phyloP scores from a whole-genome alignment of 345 rosid genomes.

The Mallotus nudiflorus region DNA sequence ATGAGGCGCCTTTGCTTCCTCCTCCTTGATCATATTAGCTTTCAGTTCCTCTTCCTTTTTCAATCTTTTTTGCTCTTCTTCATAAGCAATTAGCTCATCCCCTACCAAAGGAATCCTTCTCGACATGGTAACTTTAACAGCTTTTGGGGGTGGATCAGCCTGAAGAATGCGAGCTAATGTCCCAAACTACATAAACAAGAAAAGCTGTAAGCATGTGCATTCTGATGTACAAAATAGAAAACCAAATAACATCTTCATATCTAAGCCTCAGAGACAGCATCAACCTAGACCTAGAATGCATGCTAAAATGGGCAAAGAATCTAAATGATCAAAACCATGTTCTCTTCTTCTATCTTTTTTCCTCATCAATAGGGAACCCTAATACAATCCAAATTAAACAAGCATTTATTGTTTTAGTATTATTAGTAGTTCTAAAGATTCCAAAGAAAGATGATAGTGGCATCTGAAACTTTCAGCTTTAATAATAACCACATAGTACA shows the following conservation, averaged over 20 bases:
- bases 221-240: slow-evolving; percentile 4
- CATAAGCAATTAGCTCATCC: slow-evolving; percentile 93
- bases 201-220: slow-evolving; percentile 14
- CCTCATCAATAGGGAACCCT: too few relatives aligned
- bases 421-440: background rate
- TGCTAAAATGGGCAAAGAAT: background rate
- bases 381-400: too few relatives aligned
- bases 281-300: background rate
- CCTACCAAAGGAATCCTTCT: slow-evolving; percentile 97
- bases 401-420: background rate
- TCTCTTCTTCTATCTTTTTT: background rate
- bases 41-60: slow-evolving; percentile 90
- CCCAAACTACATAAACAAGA: slow-evolving; percentile 62
- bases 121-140: slow-evolving; percentile 92
- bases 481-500: background rate
- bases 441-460: background rate
- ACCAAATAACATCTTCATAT: background rate
- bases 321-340: background rate
- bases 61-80: slow-evolving; percentile 88
- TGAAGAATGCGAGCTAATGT: slow-evolving; percentile 97
- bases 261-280: background rate
- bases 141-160: slow-evolving; percentile 98
- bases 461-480: background rate
- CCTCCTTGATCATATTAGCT: slow-evolving; percentile 82
- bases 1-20: slow-evolving; percentile 64